Evolutionary conservation across 139 green algal species (phyloP), one percentile per base, ranked within the genome.

Genomic region (Coccomyxa sp.): DNA sequence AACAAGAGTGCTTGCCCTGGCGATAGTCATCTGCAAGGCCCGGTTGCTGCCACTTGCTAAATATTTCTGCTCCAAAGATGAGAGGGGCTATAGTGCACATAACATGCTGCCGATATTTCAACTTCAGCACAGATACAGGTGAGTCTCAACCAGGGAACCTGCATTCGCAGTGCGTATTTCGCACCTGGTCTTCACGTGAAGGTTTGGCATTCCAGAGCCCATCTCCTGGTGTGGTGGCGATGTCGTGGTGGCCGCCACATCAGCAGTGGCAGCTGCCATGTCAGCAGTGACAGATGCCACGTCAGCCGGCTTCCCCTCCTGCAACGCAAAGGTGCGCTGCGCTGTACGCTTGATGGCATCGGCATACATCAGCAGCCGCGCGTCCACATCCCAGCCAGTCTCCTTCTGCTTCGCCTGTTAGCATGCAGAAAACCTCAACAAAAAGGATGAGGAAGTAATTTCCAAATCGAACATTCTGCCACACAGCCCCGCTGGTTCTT

Each of bases 341-440:
- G 14, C 74, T 51, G 30, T 88, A 1, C 63, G 83, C 58, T 92
- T 67, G 23, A 92, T 75, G 0, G 89, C 91, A 10, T 82, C 77
- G 1, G 91, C 88, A 82, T 91, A 93, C 0, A 84, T 82, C 38
- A 90, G 82, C 57, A 94, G 82, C 10, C 91, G 79, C 1, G 87
- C 88, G 79, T 94, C 88, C 18, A 94, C 85, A 12, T 82, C 84
- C 81, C 88, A 93, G 45, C 84, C 83, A 13, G 83, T 84, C 27
- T 85, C 59, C 45, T 79, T 60, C 84, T 92, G 88, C 15, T 86
- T 76, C 0, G 74, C 83, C 82, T 91, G 85, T 51, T 58, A 27
- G 21, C 38, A 51, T 51, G 7, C 38, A 51, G 38, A 51, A 51
- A 11, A 51, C 38, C 38, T 3, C 7, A 51, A 51, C 21, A 59